Evolutionary conservation across 148 eudicot species (phyloP).

Genomic region (Chenopodium quinoa): DNA sequence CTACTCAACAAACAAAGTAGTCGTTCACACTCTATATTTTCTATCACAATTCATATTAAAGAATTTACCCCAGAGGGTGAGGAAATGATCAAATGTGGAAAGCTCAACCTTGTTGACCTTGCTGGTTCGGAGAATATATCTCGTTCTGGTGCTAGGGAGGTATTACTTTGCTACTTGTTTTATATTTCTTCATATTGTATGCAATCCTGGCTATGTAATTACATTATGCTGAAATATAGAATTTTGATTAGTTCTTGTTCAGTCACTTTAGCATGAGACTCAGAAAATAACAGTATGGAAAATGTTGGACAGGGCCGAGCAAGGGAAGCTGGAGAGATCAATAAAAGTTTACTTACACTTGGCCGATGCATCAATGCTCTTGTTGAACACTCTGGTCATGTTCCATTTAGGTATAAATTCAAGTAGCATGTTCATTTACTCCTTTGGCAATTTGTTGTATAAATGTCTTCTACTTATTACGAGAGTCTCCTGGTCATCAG

Average conservation of each 20-base stretch:
- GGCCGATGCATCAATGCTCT: slow-evolving; percentile 95
- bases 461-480: slow-evolving; percentile 6
- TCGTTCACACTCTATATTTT: slow-evolving; percentile 93
- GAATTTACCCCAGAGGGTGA: slow-evolving; percentile 98
- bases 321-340: slow-evolving; percentile 98
- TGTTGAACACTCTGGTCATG: slow-evolving; percentile 97
- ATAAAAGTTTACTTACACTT: slow-evolving; percentile 95
- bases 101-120: slow-evolving; percentile 98
- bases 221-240: not conserved
- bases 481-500: slow-evolving; percentile 35
- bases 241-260: not conserved
- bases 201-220: not conserved
- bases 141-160: slow-evolving; percentile 99
- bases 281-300: not conserved
- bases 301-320: slow-evolving; percentile 74
- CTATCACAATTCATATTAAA: slow-evolving; percentile 95
- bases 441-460: not conserved
- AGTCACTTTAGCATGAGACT: not conserved
- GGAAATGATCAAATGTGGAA: slow-evolving; percentile 98
- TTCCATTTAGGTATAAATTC: slow-evolving; percentile 73
- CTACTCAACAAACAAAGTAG: slow-evolving; percentile 98
- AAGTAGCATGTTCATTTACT: not conserved
- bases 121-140: slow-evolving; percentile 99
- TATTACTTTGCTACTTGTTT: slow-evolving; percentile 19
- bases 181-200: not conserved